Percentiles rank a stretch among this genome's conserved stretches.
phyloP scores from a whole-genome alignment of 805 yeast genomes.

The Kazachstania taianensis region DNA sequence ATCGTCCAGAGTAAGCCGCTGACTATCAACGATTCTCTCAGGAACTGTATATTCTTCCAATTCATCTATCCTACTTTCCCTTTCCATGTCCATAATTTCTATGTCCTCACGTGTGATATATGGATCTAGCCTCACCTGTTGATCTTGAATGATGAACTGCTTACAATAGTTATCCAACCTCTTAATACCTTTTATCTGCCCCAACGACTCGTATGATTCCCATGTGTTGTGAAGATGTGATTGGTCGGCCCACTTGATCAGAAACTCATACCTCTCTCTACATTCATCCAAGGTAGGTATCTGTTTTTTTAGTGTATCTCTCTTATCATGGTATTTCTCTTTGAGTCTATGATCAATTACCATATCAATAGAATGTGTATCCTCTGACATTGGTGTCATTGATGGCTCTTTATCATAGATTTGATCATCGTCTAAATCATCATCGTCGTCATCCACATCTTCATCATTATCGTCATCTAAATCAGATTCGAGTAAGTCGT shows the following conservation, averaged over 20 bases:
- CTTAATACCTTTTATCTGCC: conserved; percentile 59
- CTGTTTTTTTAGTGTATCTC: conserved; percentile 20
- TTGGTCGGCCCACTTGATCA: conserved; percentile 77
- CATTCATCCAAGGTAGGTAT: conserved; percentile 40
- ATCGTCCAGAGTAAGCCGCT: conserved; percentile 51
- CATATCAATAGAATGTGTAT: conserved; percentile 22
- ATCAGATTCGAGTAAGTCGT: conserved; percentile 33
- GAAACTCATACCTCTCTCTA: conserved; percentile 47
- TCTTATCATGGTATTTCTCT: conserved; percentile 9
- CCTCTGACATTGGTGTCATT: conserved; percentile 27
- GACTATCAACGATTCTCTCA: conserved; percentile 82
- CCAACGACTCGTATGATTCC: conserved; percentile 57
- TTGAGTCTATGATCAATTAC: conserved; percentile 23
- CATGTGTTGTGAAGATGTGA: conserved; percentile 94
- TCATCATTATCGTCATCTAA: conserved; percentile 24
- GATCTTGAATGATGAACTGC: conserved; percentile 61
- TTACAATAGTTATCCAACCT: conserved; percentile 84
- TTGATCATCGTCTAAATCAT: conserved; percentile 16
- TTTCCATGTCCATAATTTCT: conserved; percentile 87
- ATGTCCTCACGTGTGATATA: conserved; percentile 81
- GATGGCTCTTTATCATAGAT: conserved; percentile 19
- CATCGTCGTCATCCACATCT: conserved; percentile 20
- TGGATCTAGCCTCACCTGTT: conserved; percentile 70
- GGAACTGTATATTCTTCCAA: conserved; percentile 74
- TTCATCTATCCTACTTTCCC: conserved; percentile 75